A percentile compares a stretch with the other conserved stretches of the same genome.
Evolutionary conservation across 2,329 filamentous ascomycete species (phyloP).

Genomic region (Cryoendolithus antarcticus): DNA sequence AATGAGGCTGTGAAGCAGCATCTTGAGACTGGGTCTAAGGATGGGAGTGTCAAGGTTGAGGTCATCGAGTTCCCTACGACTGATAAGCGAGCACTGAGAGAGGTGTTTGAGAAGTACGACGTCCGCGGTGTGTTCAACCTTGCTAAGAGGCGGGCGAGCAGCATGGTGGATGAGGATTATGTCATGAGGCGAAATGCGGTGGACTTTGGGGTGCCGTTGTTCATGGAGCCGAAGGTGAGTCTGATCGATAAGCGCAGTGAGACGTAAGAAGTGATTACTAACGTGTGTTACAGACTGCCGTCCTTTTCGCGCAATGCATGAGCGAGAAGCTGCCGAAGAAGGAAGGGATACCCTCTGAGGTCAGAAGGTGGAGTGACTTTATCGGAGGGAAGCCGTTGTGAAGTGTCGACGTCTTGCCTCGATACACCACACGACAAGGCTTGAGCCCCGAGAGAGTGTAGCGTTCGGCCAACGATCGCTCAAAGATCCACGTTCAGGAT

Average conservation of each 20-base stretch:
- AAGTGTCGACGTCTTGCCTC: background rate
- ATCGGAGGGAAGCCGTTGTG: slow-evolving; percentile 75
- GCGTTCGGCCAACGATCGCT: no score
- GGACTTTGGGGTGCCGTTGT: slow-evolving; percentile 92
- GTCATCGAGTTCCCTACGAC: slow-evolving; percentile 94
- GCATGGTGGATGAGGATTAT: slow-evolving; percentile 82
- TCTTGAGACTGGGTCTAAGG: slow-evolving; percentile 60
- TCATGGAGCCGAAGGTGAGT: slow-evolving; percentile 94
- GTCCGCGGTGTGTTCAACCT: slow-evolving; percentile 95
- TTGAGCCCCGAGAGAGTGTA: no score
- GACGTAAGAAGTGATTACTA: background rate
- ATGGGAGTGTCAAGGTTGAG: slow-evolving; percentile 55
- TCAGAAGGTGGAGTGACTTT: slow-evolving; percentile 91
- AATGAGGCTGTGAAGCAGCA: slow-evolving; percentile 69
- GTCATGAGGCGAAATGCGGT: slow-evolving; percentile 98
- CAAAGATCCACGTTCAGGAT: no score
- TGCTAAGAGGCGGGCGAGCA: slow-evolving; percentile 70
- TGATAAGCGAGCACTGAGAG: slow-evolving; percentile 86
- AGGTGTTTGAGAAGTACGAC: slow-evolving; percentile 94
- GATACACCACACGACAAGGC: no score
- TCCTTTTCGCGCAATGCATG: slow-evolving; percentile 95
- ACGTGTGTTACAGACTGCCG: slow-evolving; percentile 56
- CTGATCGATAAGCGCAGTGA: background rate
- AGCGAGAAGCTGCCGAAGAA: slow-evolving; percentile 82
- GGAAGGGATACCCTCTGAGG: slow-evolving; percentile 82